phyloP scores from a whole-genome alignment of 495 filamentous ascomycete genomes.

The Aspergillus sclerotiicarbonarius region DNA sequence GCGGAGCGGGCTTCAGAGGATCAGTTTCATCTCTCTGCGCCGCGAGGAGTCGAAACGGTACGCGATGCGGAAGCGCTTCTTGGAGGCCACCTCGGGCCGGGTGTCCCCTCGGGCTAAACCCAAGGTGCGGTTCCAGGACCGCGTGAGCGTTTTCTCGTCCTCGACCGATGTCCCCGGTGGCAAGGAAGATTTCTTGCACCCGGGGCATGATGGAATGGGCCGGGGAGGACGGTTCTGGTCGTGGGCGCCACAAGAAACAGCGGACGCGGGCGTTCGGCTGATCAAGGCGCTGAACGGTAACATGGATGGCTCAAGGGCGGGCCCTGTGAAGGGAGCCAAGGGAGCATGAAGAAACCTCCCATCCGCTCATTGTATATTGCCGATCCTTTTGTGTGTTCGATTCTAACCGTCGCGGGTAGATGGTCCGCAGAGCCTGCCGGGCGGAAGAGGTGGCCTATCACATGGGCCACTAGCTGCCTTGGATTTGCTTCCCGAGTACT shows the following conservation, averaged over 20 bases:
- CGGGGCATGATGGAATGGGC: slow-evolving; percentile 27
- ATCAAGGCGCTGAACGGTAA: slow-evolving; percentile 33
- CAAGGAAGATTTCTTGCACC: slow-evolving; percentile 20
- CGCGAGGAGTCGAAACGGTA: slow-evolving; percentile 73
- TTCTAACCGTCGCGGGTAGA: background rate
- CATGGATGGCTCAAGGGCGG: background rate
- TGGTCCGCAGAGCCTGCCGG: background rate
- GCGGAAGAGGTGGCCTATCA: background rate
- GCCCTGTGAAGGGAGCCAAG: slow-evolving; percentile 8
- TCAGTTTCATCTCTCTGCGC: slow-evolving; percentile 74
- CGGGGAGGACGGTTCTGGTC: slow-evolving; percentile 38
- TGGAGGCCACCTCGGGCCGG: slow-evolving; percentile 39
- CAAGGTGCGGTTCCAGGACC: slow-evolving; percentile 40
- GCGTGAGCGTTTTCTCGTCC: slow-evolving; percentile 36
- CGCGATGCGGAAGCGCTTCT: slow-evolving; percentile 63
- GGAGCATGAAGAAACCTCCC: slow-evolving; percentile 3
- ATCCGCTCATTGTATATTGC: background rate
- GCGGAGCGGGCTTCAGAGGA: slow-evolving; percentile 62
- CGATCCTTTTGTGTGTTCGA: background rate
- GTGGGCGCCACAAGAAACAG: slow-evolving; percentile 21
- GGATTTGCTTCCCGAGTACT: background rate
- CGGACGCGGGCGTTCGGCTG: slow-evolving; percentile 36
- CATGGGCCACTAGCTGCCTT: background rate
- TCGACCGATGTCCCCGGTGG: slow-evolving; percentile 15
- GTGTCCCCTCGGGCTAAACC: slow-evolving; percentile 23